A percentile compares a stretch with the other conserved stretches of the same genome.
phyloP scores from a whole-genome alignment of 768 basidiomycete genomes.

The Rhizopogon salebrosus region DNA sequence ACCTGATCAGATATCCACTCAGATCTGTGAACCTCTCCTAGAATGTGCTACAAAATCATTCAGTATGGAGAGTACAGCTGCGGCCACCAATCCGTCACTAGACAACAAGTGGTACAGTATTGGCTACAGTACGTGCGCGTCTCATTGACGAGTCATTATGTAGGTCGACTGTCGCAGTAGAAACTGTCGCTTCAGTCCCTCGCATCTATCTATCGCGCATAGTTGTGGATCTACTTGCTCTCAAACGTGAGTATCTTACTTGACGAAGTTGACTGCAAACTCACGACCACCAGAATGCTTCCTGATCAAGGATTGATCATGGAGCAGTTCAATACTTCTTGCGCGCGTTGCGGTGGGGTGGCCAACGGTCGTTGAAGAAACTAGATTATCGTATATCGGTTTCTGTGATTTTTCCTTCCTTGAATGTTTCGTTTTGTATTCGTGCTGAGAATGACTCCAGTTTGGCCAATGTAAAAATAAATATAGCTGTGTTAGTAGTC shows the following conservation, averaged over 20 bases:
- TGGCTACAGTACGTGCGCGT: not conserved
- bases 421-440: not conserved
- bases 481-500: not conserved
- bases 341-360: constrained; percentile 14
- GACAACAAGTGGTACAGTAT: constrained; percentile 29
- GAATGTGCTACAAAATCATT: constrained; percentile 31
- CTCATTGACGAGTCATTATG: not conserved
- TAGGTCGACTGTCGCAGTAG: constrained; percentile 46
- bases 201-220: constrained; percentile 29
- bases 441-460: not conserved
- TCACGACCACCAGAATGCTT: constrained; percentile 19
- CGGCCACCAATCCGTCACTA: constrained; percentile 23
- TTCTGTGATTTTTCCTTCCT: not conserved
- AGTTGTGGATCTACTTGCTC: constrained; percentile 32
- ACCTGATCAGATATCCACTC: not conserved
- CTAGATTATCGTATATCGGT: no score
- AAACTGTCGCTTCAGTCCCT: constrained; percentile 35
- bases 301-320: constrained; percentile 25
- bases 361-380: constrained; percentile 22
- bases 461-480: not conserved
- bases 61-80: constrained; percentile 31
- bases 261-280: not conserved
- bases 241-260: constrained; percentile 28
- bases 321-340: constrained; percentile 6
- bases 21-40: not conserved